These are phyloP conservation scores for Vinca major DNA, from an alignment of 305 asterid species.

Conservation along the genomic window DNA sequence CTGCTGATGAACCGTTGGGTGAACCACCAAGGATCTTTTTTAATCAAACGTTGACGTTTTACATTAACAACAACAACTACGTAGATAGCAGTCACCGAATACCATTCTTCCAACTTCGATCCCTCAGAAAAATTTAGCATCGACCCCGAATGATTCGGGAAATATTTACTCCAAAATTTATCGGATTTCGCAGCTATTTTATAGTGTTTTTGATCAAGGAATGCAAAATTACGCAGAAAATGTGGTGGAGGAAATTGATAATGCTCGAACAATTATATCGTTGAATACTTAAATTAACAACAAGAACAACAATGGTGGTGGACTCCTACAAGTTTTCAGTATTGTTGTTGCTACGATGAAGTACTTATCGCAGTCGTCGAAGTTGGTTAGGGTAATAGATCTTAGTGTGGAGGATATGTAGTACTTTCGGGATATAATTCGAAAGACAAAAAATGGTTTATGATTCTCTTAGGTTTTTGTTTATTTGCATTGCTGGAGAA, in stretches of 20 bases:
- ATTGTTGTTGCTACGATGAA: conserved; percentile 28
- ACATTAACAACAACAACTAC: conserved; percentile 8
- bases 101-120: no score
- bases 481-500: conserved; percentile 33
- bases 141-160: conserved; percentile 12
- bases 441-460: conserved; percentile 60
- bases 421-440: conserved; percentile 39
- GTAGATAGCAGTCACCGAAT: no score
- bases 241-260: conserved; percentile 28
- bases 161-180: conserved; percentile 33
- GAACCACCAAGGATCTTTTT: conserved; percentile 11
- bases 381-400: conserved; percentile 63
- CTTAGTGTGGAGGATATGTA: conserved; percentile 40
- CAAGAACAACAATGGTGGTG: no score
- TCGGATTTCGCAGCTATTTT: conserved; percentile 42
- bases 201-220: conserved; percentile 20
- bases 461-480: conserved; percentile 68
- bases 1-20: conserved; percentile 42
- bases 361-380: conserved; percentile 43
- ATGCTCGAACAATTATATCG: conserved; percentile 42
- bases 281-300: conserved; percentile 13
- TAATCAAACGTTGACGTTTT: no score
- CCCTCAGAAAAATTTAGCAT: no score
- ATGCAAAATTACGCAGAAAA: conserved; percentile 11
- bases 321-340: conserved; percentile 25